Evolutionary conservation across 1,284 basidiomycete genomes (phyloP).

Genomic region (Marasmius tenuissimus): DNA sequence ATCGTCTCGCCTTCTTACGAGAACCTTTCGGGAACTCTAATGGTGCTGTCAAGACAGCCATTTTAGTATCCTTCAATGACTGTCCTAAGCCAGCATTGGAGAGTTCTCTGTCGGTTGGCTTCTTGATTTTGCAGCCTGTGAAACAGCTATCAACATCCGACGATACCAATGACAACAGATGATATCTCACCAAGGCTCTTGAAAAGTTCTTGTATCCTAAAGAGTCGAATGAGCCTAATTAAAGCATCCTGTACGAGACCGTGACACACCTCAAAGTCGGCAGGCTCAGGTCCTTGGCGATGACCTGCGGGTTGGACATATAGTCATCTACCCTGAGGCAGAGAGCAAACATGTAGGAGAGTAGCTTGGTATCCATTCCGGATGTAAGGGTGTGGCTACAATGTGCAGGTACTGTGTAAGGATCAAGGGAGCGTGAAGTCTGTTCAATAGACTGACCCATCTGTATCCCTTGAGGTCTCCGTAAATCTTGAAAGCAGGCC

Average conservation of each 20-base stretch:
- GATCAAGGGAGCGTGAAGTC: conserved; percentile 2
- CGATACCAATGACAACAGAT: not conserved
- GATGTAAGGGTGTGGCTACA: conserved; percentile 68
- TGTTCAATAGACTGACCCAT: conserved; percentile 50
- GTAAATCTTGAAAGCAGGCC: conserved; percentile 80
- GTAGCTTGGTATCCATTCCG: conserved; percentile 66
- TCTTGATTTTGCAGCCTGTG: conserved; percentile 69
- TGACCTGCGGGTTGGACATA: conserved; percentile 61
- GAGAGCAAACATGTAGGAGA: conserved; percentile 79
- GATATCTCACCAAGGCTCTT: conserved; percentile 47
- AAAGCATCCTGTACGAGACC: not conserved
- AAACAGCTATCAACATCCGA: not conserved
- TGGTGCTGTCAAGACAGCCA: conserved; percentile 73
- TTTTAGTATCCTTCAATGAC: conserved; percentile 55
- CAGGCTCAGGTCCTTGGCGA: conserved; percentile 77
- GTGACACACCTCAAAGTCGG: conserved; percentile 56
- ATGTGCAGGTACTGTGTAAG: not conserved
- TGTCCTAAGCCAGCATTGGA: conserved; percentile 67
- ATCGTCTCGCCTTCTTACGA: conserved; percentile 32
- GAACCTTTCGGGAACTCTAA: conserved; percentile 75
- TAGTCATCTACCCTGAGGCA: conserved; percentile 80
- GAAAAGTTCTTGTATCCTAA: conserved; percentile 52
- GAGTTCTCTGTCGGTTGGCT: conserved; percentile 61
- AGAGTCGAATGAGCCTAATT: conserved; percentile 1
- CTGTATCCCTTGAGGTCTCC: conserved; percentile 64